Percentiles rank a stretch among this genome's conserved stretches.
These are phyloP conservation scores for Malus hybrid DNA, from an alignment of 331 rosid genomes.

Conservation along the genomic window DNA sequence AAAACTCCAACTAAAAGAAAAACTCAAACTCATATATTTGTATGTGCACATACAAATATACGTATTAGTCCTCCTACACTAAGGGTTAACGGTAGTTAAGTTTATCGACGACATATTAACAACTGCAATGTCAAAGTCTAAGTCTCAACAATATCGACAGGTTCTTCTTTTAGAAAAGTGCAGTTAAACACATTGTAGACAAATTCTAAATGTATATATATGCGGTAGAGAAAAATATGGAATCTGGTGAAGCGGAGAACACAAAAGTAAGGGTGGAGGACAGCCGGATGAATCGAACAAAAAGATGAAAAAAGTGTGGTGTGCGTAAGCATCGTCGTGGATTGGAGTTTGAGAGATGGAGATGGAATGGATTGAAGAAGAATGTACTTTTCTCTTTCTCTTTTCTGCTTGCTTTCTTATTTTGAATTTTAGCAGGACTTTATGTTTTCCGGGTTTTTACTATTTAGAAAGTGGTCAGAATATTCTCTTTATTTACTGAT, in stretches of 20 bases:
- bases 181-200: background rate
- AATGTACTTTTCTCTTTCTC: background rate
- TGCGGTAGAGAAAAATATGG: conserved; percentile 19
- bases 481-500: background rate
- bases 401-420: background rate
- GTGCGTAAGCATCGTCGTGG: conserved; percentile 30
- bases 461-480: background rate
- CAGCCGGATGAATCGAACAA: conserved; percentile 26
- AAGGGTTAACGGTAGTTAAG: no score
- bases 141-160: no score
- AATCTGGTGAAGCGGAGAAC: conserved; percentile 71
- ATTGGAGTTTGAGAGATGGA: conserved; percentile 2
- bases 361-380: background rate
- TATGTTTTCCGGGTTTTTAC: background rate
- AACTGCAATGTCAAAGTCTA: no score
- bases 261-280: conserved; percentile 55
- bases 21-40: background rate
- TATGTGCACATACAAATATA: background rate
- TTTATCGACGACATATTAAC: no score
- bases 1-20: background rate
- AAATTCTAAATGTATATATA: background rate
- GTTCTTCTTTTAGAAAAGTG: no score
- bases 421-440: background rate
- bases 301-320: conserved; percentile 21
- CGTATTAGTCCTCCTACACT: no score